Base-by-base conservation (phyloP, 768 basidiomycete species). In the Punctularia strigosozonata region DNA sequence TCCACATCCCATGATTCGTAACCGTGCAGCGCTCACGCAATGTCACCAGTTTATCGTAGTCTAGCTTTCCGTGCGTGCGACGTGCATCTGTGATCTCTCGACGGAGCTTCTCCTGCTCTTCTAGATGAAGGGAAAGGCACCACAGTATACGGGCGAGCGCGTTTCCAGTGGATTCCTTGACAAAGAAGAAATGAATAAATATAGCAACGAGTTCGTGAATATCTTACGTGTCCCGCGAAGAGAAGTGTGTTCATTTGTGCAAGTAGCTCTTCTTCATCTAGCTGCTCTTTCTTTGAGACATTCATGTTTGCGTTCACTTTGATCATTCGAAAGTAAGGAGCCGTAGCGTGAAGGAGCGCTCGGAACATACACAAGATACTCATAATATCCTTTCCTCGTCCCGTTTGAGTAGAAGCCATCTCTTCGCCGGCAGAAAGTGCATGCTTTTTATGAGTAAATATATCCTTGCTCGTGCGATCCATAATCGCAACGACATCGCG, bases 101-200 rank as follows among this genome's bases (percentile, higher is more conserved):
- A 6, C 58, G 46, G 5, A 58, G 45, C 18, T 44, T 51, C 8
- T 47, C 47, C 34, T 60, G 58, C 3, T 44, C 46, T 13, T 53
- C 50, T 2, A 45, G 50, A 40, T 56, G 43, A 30, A 43, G 20
- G 4, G 52, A 40, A 10, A 59, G 49, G 13, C 50, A 37, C 22
- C 55, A 43, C 8, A 58, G 26, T 19, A 54, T 44, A 4, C 56
- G 52, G 10, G 51, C 46, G 21, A 59, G 43, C n/a, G 52, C 45
- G 33, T 43, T 51, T 10, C 56, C 51, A 13, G 56, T 56, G 3
- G 56, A 57, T 37, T 57, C 55, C 22, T 37, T 18, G 6, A 28
- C 45, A 25, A 26, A 39, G 23, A 40, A 41, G n/a, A n/a, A n/a
- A n/a, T n/a, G n/a, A n/a, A n/a, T n/a, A 20, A 41, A 30, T n/a